Conservation (phyloP, 2,329 filamentous ascomycete species). For the Colletotrichum salicis region DNA sequence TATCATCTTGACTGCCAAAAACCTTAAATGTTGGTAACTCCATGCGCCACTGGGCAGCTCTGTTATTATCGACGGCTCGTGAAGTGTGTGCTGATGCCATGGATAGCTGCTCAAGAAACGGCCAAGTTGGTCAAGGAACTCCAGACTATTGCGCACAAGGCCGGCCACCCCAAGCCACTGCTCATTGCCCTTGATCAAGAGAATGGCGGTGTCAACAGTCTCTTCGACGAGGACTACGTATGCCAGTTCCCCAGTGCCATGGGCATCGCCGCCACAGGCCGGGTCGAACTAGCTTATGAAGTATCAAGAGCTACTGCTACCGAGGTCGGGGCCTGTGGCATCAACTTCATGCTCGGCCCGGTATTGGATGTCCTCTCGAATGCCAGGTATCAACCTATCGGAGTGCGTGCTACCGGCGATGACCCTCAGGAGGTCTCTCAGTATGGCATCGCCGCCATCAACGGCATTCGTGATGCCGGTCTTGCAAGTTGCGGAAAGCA, state of each 20-base stretch:
- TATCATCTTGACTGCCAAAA: constrained; percentile 85
- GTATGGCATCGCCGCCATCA: constrained; percentile 90
- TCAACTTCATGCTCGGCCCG: constrained; percentile 95
- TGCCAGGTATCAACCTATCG: constrained; percentile 87
- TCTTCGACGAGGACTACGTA: constrained; percentile 95
- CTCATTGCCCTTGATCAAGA: constrained; percentile 95
- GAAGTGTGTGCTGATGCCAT: constrained; percentile 17
- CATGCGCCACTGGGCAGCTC: too few relatives aligned
- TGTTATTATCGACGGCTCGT: neutral
- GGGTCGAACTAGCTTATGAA: constrained; percentile 84
- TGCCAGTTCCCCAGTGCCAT: constrained; percentile 97
- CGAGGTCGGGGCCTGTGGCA: constrained; percentile 90
- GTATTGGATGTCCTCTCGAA: constrained; percentile 95
- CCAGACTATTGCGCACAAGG: constrained; percentile 89
- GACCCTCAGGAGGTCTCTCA: constrained; percentile 95
- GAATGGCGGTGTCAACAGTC: constrained; percentile 96
- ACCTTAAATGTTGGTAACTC: constrained; percentile 76
- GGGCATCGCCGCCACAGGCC: constrained; percentile 93
- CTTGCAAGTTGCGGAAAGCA: constrained; percentile 93
- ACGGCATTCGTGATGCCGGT: constrained; percentile 91
- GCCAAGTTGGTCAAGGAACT: constrained; percentile 89
- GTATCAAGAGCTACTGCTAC: constrained; percentile 93
- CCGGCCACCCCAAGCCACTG: constrained; percentile 88
- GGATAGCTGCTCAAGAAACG: constrained; percentile 86
- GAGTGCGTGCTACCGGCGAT: constrained; percentile 89